phyloP scores from a whole-genome alignment of 2,329 filamentous ascomycete species.

The Tolypocladium tropicale region DNA sequence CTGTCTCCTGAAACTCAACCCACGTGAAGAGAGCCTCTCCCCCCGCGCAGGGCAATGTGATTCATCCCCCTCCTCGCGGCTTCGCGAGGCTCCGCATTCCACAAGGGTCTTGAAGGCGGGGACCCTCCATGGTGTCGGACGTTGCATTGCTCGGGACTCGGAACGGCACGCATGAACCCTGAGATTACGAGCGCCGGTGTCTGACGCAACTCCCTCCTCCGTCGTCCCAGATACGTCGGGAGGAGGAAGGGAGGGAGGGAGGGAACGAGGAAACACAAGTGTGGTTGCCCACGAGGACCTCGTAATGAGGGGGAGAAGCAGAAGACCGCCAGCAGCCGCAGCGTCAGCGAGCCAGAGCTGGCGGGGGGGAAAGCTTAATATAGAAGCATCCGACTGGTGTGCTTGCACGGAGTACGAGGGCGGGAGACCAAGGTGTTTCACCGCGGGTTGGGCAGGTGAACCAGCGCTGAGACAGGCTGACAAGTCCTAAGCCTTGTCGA shows the following conservation, averaged over 20 bases:
- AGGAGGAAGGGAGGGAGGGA: neutral
- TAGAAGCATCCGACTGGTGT: neutral
- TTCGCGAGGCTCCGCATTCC: neutral
- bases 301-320: neutral
- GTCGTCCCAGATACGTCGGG: neutral
- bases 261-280: too few species aligned
- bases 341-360: neutral
- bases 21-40: too few species aligned
- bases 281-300: neutral
- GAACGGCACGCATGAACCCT: neutral
- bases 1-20: too few species aligned
- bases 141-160: neutral
- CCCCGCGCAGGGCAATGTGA: too few species aligned
- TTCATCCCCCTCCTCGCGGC: too few species aligned
- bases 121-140: neutral
- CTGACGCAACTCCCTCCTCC: neutral
- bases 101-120: neutral
- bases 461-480: neutral
- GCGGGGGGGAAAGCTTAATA: too few species aligned
- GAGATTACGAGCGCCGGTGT: neutral
- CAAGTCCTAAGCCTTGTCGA: neutral
- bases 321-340: neutral
- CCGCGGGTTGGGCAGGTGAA: neutral
- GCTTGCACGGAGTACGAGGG: neutral
- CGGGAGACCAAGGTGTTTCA: neutral